Conservation (phyloP, 257 asterid species). For the Nicotiana paniculata region DNA sequence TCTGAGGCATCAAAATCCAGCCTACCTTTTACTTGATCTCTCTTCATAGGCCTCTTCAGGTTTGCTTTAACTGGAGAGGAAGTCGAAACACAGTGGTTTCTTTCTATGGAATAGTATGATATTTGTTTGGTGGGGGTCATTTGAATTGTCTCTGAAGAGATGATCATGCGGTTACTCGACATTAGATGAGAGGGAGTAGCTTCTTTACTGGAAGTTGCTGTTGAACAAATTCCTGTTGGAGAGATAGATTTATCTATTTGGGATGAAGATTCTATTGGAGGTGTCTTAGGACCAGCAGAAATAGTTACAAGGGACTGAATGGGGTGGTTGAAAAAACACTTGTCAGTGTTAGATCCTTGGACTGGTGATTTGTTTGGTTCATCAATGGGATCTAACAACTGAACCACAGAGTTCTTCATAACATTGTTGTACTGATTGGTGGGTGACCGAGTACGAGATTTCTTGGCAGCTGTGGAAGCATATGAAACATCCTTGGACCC, state of each 20-base stretch:
- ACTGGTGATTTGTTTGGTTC: slow-evolving; percentile 24
- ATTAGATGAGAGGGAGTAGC: slow-evolving; percentile 40
- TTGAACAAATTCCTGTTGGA: slow-evolving; percentile 35
- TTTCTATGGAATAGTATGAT: slow-evolving; percentile 68
- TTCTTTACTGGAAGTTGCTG: slow-evolving; percentile 39
- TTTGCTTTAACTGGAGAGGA: slow-evolving; percentile 62
- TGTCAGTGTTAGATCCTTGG: slow-evolving; percentile 57
- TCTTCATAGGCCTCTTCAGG: slow-evolving; percentile 25
- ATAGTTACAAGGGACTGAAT: slow-evolving; percentile 43
- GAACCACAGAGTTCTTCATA: slow-evolving; percentile 17
- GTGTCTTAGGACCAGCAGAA: slow-evolving; percentile 71
- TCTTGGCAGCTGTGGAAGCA: slow-evolving; percentile 35
- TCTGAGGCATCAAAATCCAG: slow-evolving; percentile 70
- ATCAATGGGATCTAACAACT: slow-evolving; percentile 19
- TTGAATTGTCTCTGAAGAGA: slow-evolving; percentile 69
- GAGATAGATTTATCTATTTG: slow-evolving; percentile 51
- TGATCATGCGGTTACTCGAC: slow-evolving; percentile 64
- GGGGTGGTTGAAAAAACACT: slow-evolving; percentile 62
- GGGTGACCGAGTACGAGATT: slow-evolving; percentile 35
- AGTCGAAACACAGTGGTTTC: slow-evolving; percentile 49
- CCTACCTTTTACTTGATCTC: slow-evolving; percentile 82
- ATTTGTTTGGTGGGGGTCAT: slow-evolving; percentile 76
- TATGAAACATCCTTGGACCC: slow-evolving; percentile 20
- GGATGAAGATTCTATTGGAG: slow-evolving; percentile 55
- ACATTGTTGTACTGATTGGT: slow-evolving; percentile 15